Conservation (phyloP, 148 eudicot genomes). For the Diospyros lotus region DNA sequence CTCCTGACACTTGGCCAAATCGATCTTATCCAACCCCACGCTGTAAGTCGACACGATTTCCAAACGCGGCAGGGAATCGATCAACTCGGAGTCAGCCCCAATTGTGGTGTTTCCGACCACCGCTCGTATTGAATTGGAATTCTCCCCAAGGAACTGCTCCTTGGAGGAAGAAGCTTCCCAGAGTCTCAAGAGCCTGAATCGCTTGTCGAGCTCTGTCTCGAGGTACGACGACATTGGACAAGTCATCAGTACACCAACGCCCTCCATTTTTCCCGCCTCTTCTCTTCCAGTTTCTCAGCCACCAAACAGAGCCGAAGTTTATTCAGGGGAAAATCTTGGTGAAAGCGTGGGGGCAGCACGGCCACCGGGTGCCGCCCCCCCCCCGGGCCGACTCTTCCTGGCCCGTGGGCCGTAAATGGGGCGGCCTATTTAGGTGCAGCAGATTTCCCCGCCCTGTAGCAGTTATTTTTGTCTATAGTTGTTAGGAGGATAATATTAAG, state of each 20-base stretch:
- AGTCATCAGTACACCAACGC: slow-evolving; percentile 46
- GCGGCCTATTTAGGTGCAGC: no score
- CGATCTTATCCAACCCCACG: slow-evolving; percentile 83
- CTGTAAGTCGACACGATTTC: slow-evolving; percentile 76
- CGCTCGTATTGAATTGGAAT: slow-evolving; percentile 52
- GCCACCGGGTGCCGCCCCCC: no score
- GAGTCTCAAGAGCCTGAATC: slow-evolving; percentile 42
- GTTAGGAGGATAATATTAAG: no score
- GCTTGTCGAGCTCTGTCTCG: slow-evolving; percentile 44
- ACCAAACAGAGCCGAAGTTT: no score
- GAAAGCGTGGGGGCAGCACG: no score
- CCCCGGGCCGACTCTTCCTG: no score
- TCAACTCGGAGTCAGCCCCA: slow-evolving; percentile 58
- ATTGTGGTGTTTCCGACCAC: slow-evolving; percentile 56
- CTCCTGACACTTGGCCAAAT: slow-evolving; percentile 62
- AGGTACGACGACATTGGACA: slow-evolving; percentile 41
- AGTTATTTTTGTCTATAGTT: no score
- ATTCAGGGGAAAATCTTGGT: no score
- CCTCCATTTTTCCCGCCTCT: slow-evolving; percentile 29
- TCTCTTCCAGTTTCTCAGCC: no score
- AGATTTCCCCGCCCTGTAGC: no score
- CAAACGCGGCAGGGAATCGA: slow-evolving; percentile 60
- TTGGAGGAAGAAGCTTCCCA: slow-evolving; percentile 29
- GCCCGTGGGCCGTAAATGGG: no score
- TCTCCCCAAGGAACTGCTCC: slow-evolving; percentile 33